Conservation (phyloP, 495 filamentous ascomycete species). For the Hypoxylon cercidicola region DNA sequence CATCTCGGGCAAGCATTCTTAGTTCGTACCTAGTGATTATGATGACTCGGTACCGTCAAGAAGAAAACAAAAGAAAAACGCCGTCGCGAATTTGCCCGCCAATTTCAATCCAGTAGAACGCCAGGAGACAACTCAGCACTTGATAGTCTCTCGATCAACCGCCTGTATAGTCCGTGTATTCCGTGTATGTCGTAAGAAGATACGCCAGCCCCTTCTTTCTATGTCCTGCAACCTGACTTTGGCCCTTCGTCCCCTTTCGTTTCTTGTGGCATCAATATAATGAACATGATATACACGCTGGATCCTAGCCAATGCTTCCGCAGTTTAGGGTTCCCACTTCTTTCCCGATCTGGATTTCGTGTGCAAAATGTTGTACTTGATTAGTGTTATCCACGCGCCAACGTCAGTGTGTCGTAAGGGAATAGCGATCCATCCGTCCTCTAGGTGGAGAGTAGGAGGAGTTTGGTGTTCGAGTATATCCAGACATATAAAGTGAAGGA, state of each 20-base stretch:
- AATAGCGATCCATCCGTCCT: not conserved
- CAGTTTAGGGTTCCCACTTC: not conserved
- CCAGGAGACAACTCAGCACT: constrained; percentile 64
- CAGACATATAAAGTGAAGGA: constrained; percentile 32
- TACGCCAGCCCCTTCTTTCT: not conserved
- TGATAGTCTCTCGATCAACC: constrained; percentile 54
- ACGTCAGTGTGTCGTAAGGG: not conserved
- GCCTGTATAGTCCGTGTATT: constrained; percentile 4
- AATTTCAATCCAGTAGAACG: constrained; percentile 43
- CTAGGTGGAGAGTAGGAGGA: constrained; percentile 20
- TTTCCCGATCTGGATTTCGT: not conserved
- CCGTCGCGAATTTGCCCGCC: constrained; percentile 8
- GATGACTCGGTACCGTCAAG: not conserved
- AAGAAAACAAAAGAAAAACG: constrained; percentile 26
- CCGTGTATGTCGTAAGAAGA: constrained; percentile 7
- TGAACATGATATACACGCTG: not conserved
- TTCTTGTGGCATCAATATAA: not conserved
- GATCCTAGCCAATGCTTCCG: not conserved
- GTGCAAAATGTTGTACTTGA: not conserved
- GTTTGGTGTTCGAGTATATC: constrained; percentile 22
- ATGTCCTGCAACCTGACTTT: too few relatives aligned
- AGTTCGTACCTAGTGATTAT: too few relatives aligned
- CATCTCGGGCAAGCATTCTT: too few relatives aligned
- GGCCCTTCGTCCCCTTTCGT: not conserved
- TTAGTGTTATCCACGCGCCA: not conserved